Evolutionary conservation across 805 yeast genomes (phyloP), one percentile per base, ranked within the genome.

Genomic region (Kodamaea neixiangensis): DNA sequence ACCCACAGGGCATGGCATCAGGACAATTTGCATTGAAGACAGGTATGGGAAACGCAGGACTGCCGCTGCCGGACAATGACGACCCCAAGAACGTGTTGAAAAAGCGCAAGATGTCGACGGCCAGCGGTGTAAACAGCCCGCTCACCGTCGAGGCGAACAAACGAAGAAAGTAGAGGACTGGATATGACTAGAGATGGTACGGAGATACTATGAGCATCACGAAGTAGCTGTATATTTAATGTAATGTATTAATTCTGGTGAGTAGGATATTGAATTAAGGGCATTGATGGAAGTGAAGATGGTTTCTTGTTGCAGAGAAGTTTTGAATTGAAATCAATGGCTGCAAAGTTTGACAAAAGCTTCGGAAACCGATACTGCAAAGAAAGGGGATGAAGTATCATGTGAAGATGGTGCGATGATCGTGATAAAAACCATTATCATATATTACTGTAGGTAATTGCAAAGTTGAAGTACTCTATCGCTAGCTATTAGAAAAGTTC

Each of bases 41-140:
- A 35, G 42, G 20, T 10, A 41, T 29, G 35, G 46, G 46, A 15
- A 31, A 31, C 20, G 46, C 47, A 2, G 51, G 33, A 11, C 51
- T 48, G 51, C 46, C 51, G 9, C 39, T 39, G 29, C 47, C 46
- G 7, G 51, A 48, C 14, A 21, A 21, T 7, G 57, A 54, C 11
- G 56, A 53, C 21, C 46, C 54, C 7, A 53, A 53, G 31, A 49
- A 21, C 9, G 20, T 37, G 35, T 37, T 48, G 33, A 55, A 55
- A 33, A 55, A 56, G 44, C 46, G 59, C 11, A 49, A 47, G 25
- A 19, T 54, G 48, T 54, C 57, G 25, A 43, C 52, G 3, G 35
- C 56, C 6, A 42, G 45, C 20, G 46, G 50, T 13, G 48, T 53
- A 9, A 51, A 51, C 18, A 53, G 53, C 25, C 54, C 58, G 17